phyloP scores from a whole-genome alignment of 75 land plant species.

The Pinus taeda region DNA sequence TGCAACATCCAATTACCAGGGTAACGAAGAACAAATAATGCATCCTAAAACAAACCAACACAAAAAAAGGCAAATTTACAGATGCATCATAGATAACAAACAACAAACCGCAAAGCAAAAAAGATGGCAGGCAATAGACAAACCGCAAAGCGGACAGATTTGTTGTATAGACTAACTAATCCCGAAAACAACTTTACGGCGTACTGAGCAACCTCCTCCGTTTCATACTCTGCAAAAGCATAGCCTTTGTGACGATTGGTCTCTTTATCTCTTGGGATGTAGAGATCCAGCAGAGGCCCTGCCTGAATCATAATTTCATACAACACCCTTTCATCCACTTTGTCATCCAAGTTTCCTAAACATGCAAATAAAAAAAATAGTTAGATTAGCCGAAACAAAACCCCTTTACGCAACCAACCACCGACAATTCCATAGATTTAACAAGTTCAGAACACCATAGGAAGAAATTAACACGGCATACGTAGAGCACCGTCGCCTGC shows the following conservation, averaged over 20 bases:
- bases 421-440: too few relatives aligned
- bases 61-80: too few relatives aligned
- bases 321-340: constrained; percentile 73
- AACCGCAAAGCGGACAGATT: constrained; percentile 66
- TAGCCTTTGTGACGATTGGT: constrained; percentile 79
- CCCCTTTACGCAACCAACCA: too few relatives aligned
- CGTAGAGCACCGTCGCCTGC: too few relatives aligned
- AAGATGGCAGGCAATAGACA: too few relatives aligned
- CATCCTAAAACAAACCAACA: too few relatives aligned
- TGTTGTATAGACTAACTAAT: constrained; percentile 67
- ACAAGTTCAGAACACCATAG: too few relatives aligned
- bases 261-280: constrained; percentile 84
- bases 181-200: constrained; percentile 85
- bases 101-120: too few relatives aligned
- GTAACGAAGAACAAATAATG: too few relatives aligned
- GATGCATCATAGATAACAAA: too few relatives aligned
- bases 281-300: constrained; percentile 75
- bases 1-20: too few relatives aligned
- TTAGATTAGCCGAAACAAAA: not conserved
- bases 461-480: too few relatives aligned
- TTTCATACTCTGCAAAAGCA: constrained; percentile 88
- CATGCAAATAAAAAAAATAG: not conserved
- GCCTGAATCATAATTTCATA: constrained; percentile 94
- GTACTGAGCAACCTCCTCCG: constrained; percentile 80
- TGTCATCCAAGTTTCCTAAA: constrained; percentile 93